These are phyloP conservation scores for Didymella segeticola DNA, from an alignment of 2,329 filamentous ascomycete species.

Conservation along the genomic window DNA sequence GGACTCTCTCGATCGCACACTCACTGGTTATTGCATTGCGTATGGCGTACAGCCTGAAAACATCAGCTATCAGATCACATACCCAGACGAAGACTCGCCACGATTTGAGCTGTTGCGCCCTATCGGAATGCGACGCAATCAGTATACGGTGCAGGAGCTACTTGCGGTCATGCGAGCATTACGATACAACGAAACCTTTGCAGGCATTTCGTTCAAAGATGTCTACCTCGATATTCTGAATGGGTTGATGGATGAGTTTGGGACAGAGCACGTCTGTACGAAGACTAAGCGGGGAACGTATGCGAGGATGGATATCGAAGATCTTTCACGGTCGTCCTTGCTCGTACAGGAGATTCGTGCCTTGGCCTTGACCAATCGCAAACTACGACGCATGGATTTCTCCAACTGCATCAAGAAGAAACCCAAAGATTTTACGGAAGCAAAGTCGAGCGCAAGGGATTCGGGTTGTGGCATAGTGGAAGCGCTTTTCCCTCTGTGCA, in stretches of 20 bases:
- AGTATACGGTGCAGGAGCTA: conserved; percentile 68
- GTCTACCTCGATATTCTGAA: conserved; percentile 71
- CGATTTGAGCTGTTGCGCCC: conserved; percentile 69
- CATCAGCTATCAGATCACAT: conserved; percentile 56
- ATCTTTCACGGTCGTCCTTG: conserved; percentile 63
- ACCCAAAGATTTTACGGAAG: conserved; percentile 50
- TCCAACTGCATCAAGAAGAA: conserved; percentile 65
- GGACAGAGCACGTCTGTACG: conserved; percentile 67
- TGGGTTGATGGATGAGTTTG: conserved; percentile 64
- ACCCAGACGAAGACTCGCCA: conserved; percentile 66
- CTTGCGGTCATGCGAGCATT: conserved; percentile 73
- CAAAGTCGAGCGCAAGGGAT: conserved; percentile 59
- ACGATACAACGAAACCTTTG: conserved; percentile 74
- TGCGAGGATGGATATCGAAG: conserved; percentile 59
- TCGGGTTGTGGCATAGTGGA: conserved; percentile 73
- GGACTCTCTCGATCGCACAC: conserved; percentile 68
- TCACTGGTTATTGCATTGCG: conserved; percentile 73
- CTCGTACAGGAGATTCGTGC: conserved; percentile 73
- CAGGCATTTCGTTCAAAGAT: conserved; percentile 70
- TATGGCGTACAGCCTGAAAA: conserved; percentile 72
- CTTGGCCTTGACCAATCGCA: conserved; percentile 69
- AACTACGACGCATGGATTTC: conserved; percentile 70
- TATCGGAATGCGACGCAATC: conserved; percentile 55
- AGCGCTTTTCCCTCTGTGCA: conserved; percentile 71
- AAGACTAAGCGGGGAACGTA: conserved; percentile 65